Evolutionary conservation across 306 rosid species (phyloP), one percentile per base, ranked within the genome.

Genomic region (Prosopis cineraria): DNA sequence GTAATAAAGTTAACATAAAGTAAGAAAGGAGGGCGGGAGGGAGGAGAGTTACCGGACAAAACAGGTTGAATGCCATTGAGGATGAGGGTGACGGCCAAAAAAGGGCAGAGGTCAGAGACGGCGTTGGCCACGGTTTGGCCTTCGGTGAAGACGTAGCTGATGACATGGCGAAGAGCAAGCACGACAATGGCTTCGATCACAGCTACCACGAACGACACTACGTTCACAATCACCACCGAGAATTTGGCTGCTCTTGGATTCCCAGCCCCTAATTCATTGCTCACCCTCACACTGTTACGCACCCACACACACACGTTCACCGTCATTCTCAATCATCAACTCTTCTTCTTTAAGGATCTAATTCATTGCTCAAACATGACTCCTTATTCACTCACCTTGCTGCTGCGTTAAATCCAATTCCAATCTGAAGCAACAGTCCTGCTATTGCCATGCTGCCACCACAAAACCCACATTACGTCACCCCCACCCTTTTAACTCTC

Each of bases 41-140:
- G 44, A 2, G n/a, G 3, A 12, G 0, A 36, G 27, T 41, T 79
- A 91, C 94, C 95, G 0, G 97, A 92, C 12, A 92, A 72, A 17
- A 92, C 93, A 0, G 97, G 95, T 64, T 92, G 97, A 76, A 92
- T 40, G 0, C 97, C 97, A 10, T 92, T 90, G 59, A 92, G 91
- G 24, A 92, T 24, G 36, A 92, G 85, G 29, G 93, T 85, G 79
- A 90, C 37, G 0, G 90, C 90, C 52, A 90, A 79, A 33, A 11
- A 24, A 0, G 97, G 97, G 24, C 93, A 85, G 0, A 92, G 87
- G 0, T 92, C 86, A 0, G 97, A 83, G 36, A 92, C 95, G 0
- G 91, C 93, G 0, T 84, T 55, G 14, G 97, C 87, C 10, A 92
- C 97, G 0, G 73, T 73, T 10, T 87, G 88, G 2, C 97, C 93